Conservation (phyloP, 2,329 filamentous ascomycete species). For the Aspergillus sojae region DNA sequence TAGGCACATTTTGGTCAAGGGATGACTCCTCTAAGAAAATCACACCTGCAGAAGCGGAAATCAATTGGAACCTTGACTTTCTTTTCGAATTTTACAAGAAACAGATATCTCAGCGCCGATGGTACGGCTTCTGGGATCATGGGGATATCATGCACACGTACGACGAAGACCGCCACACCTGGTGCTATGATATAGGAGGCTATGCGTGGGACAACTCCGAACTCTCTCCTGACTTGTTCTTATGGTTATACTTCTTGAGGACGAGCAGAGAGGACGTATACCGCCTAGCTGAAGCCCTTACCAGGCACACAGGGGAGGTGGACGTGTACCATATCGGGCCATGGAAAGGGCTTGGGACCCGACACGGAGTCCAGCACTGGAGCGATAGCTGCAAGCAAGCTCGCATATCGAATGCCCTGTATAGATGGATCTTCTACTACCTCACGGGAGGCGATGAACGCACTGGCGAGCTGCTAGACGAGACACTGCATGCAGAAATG, state of each 20-base stretch:
- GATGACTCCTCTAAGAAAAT: slow-evolving; percentile 19
- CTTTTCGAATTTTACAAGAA: slow-evolving; percentile 58
- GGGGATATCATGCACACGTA: slow-evolving; percentile 68
- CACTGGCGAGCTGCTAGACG: slow-evolving; percentile 57
- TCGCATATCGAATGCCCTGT: slow-evolving; percentile 62
- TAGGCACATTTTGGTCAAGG: slow-evolving; percentile 58
- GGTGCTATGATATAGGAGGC: slow-evolving; percentile 67
- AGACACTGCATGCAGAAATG: slow-evolving; percentile 55
- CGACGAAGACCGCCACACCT: slow-evolving; percentile 60
- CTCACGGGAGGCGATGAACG: slow-evolving; percentile 60
- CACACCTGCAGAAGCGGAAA: slow-evolving; percentile 23
- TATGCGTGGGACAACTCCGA: slow-evolving; percentile 69
- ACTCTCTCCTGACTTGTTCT: slow-evolving; percentile 63
- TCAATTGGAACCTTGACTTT: slow-evolving; percentile 60
- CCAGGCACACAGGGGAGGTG: slow-evolving; percentile 62
- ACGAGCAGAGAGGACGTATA: slow-evolving; percentile 62
- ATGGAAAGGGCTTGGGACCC: slow-evolving; percentile 62
- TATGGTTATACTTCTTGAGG: slow-evolving; percentile 65
- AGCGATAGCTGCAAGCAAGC: slow-evolving; percentile 65
- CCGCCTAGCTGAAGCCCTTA: slow-evolving; percentile 61
- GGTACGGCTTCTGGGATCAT: slow-evolving; percentile 67
- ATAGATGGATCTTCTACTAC: slow-evolving; percentile 61
- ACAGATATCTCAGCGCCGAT: slow-evolving; percentile 60
- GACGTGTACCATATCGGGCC: slow-evolving; percentile 64
- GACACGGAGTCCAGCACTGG: slow-evolving; percentile 66